A percentile compares a stretch with the other conserved stretches of the same genome.
Conservation (phyloP, 768 basidiomycete genomes). For the Podaxis sp. region DNA sequence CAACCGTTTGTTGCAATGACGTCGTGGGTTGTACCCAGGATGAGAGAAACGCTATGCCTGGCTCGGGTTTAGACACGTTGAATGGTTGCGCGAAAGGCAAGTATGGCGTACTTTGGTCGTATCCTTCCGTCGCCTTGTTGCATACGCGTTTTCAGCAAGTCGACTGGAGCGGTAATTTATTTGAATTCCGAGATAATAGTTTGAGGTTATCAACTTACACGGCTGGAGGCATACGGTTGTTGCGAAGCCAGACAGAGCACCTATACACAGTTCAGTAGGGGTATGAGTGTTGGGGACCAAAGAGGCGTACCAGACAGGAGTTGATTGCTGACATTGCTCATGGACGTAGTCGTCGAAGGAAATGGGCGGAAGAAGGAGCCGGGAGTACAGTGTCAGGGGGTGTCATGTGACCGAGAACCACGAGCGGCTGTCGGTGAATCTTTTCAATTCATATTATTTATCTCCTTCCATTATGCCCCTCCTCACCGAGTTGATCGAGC, state of each 20-base stretch:
- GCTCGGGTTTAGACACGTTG: neutral
- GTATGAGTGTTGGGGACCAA: neutral
- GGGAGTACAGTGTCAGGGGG: neutral
- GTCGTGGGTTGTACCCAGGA: conserved; percentile 51
- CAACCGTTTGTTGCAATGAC: conserved; percentile 67
- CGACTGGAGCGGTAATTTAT: conserved; percentile 47
- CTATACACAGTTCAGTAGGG: conserved; percentile 33
- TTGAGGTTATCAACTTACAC: conserved; percentile 41
- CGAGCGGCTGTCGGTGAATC: too few relatives aligned
- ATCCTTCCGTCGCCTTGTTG: conserved; percentile 71
- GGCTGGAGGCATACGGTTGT: conserved; percentile 78
- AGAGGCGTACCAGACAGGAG: conserved; percentile 53
- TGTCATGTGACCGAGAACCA: conserved; percentile 2
- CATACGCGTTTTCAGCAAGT: conserved; percentile 88
- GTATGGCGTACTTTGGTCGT: conserved; percentile 32
- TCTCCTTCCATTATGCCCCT: conserved; percentile 13
- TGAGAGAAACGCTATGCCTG: conserved; percentile 34
- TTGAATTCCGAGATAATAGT: neutral
- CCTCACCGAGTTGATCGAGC: conserved; percentile 36
- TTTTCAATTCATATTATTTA: neutral
- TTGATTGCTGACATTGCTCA: conserved; percentile 72
- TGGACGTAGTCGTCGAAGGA: conserved; percentile 24
- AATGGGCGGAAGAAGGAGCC: neutral
- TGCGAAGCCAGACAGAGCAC: conserved; percentile 76
- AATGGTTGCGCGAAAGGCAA: neutral